Base-by-base conservation (phyloP, 1,139 yeast species). In the Nadsonia starkeyi-henricii region DNA sequence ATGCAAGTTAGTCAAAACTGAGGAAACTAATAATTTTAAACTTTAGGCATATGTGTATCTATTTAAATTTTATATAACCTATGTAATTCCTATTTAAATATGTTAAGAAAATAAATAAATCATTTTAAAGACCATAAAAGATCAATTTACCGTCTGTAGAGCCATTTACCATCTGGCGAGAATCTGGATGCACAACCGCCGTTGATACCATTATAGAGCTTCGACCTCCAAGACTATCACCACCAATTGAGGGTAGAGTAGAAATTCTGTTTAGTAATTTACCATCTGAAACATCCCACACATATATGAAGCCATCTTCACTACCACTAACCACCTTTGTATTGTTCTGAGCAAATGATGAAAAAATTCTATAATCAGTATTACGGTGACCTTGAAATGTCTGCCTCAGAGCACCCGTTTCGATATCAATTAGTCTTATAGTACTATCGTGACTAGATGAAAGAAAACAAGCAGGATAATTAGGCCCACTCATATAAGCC, bases 221-320 rank as follows among this genome's bases (percentile, higher is more conserved):
- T 9, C 28, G 9, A 23, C 9, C 28, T 23, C 28, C 8, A 23
- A 23, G 28, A 9, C 28, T 23, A 23, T 23, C 28, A 23, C 28
- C 28, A 23, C 28, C 17, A 33, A n/a, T 33, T 13, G 17, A 33
- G 17, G 39, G 17, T 15, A 33, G 17, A 13, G 39, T 33, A 13
- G 39, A 33, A 33, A 33, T 33, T 15, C 20, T 41, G 33, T 55
- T 50, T 15, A 51, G 46, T 4, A 56, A 28, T 2, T 52, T 58
- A 0, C 95, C 95, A 5, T 91, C 80, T 28, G 73, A 73, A 42
- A 81, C 75, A 62, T 86, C 95, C 96, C 96, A 88, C 20, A 85
- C 78, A 62, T 83, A 85, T 47, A 88, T 75, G 55, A 80, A 81
- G 47, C 96, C 96, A 62, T 86, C 95, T 60, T 86, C 96, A 5